These are phyloP conservation scores for Coemansia umbellata DNA, from an alignment of 192 early-diverging fungal species.

Conservation along the genomic window DNA sequence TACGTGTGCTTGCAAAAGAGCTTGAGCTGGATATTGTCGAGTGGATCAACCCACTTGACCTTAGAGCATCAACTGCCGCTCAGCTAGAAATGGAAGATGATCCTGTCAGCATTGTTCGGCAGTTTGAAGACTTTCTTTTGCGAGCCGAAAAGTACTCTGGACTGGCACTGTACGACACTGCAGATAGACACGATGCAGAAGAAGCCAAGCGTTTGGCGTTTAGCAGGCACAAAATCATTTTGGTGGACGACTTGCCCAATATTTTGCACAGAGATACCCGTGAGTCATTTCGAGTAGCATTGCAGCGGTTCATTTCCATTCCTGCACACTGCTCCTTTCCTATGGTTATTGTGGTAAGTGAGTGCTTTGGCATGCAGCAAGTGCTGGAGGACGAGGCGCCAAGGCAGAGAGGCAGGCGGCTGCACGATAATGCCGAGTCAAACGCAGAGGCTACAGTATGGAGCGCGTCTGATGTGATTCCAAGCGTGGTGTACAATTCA, in stretches of 20 bases:
- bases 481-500: slow-evolving; percentile 20
- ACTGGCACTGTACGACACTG: slow-evolving; percentile 8
- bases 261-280: slow-evolving; percentile 49
- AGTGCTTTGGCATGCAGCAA: slow-evolving; percentile 26
- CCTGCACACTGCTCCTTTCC: slow-evolving; percentile 35
- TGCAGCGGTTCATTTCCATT: slow-evolving; percentile 35
- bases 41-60: slow-evolving; percentile 56
- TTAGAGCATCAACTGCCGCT: slow-evolving; percentile 1
- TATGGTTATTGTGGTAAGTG: slow-evolving; percentile 44
- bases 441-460: slow-evolving; percentile 15
- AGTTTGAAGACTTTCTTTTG: slow-evolving; percentile 54
- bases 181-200: background rate
- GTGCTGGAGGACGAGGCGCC: slow-evolving; percentile 21
- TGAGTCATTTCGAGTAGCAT: slow-evolving; percentile 50
- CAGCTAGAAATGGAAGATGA: slow-evolving; percentile 14
- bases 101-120: slow-evolving; percentile 37
- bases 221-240: slow-evolving; percentile 43
- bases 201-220: no score
- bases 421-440: slow-evolving; percentile 4
- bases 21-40: slow-evolving; percentile 56
- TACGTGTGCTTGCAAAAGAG: slow-evolving; percentile 54
- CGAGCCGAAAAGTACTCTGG: slow-evolving; percentile 53
- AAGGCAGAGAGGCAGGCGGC: background rate
- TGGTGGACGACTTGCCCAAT: slow-evolving; percentile 62
- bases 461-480: slow-evolving; percentile 34